Evolutionary conservation across 768 basidiomycete genomes (phyloP).

Genomic region (Podaxis sp.): DNA sequence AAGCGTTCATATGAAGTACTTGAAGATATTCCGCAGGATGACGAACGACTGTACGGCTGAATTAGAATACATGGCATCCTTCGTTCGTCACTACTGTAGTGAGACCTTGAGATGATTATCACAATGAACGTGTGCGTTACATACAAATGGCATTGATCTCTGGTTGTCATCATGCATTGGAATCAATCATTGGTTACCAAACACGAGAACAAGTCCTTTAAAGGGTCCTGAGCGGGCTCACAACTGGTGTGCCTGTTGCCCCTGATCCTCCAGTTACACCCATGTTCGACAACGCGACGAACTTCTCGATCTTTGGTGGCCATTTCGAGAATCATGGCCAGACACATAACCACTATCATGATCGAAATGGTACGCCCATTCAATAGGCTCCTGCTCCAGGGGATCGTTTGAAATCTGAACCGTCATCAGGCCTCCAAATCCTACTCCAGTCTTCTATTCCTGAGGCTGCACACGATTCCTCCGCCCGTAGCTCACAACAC

Average conservation of each 20-base stretch:
- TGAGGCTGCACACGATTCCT: constrained; percentile 3
- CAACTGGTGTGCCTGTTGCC: not conserved
- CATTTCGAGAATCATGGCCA: not conserved
- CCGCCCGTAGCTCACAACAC: not conserved
- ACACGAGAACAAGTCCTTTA: too few relatives aligned
- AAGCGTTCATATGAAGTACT: too few relatives aligned
- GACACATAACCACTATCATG: not conserved
- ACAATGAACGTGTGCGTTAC: too few relatives aligned
- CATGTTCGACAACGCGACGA: constrained; percentile 1
- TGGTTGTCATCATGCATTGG: too few relatives aligned
- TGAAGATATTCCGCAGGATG: too few relatives aligned
- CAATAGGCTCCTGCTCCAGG: not conserved
- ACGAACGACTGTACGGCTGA: too few relatives aligned
- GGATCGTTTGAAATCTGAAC: not conserved
- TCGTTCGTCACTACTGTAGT: too few relatives aligned
- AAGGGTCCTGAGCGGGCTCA: too few relatives aligned
- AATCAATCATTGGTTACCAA: too few relatives aligned
- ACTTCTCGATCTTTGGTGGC: not conserved
- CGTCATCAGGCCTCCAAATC: constrained; percentile 1
- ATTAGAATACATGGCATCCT: too few relatives aligned
- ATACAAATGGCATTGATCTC: too few relatives aligned
- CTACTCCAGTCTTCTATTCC: not conserved
- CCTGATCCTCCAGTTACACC: not conserved
- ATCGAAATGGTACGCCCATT: not conserved
- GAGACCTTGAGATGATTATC: too few relatives aligned